Evolutionary conservation across 441 rosid genomes (phyloP), one percentile per base, ranked within the genome.

Genomic region (Adansonia rubrostipa): DNA sequence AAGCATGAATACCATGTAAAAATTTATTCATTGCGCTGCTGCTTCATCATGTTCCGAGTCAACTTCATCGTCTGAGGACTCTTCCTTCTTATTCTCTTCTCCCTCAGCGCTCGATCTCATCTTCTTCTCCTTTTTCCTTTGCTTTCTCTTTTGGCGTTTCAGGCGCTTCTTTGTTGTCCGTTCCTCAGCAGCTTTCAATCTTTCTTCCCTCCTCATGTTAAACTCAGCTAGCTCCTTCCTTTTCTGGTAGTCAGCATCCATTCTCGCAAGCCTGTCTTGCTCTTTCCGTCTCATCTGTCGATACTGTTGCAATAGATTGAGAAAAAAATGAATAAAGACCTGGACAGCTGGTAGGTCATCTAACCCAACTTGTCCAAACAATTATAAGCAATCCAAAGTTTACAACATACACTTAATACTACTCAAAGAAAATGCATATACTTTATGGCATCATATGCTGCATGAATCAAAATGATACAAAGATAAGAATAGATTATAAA

Each of bases 241-340:
- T 87, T 80, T 94, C 86, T 87, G 90, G 81, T 94, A 92, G 82
- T 92, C 98, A 33, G 64, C 87, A 40, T 94, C 97, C 98, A 96
- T 96, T 79, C 98, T 96, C 1, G 90, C 78, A 64, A 96, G 94
- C 73, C 97, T 85, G 66, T 92, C 99, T 84, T 92, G 97, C 80
- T 96, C 98, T 81, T 85, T 90, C 76, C 98, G 81, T 79, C 97
- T 89, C 98, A 96, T 96, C 80, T 96, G 99, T 28, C 98, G 92
- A 78, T 92, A 96, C 97, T 96, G 90, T 77, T 50, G 65, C 58
- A 76, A 62, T 28, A 72, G 60, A 10, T 20, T 54, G 45, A 6
- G 33, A 57, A 13, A 22, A 77, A 19, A 15, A 1, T 24, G 0
- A 33, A 60, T 19, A 9, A 14, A 74, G 51, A 4, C n/a, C 1